Evolutionary conservation across 495 filamentous ascomycete genomes (phyloP), one percentile per base, ranked within the genome.

Genomic region (Penicillium argentinense): DNA sequence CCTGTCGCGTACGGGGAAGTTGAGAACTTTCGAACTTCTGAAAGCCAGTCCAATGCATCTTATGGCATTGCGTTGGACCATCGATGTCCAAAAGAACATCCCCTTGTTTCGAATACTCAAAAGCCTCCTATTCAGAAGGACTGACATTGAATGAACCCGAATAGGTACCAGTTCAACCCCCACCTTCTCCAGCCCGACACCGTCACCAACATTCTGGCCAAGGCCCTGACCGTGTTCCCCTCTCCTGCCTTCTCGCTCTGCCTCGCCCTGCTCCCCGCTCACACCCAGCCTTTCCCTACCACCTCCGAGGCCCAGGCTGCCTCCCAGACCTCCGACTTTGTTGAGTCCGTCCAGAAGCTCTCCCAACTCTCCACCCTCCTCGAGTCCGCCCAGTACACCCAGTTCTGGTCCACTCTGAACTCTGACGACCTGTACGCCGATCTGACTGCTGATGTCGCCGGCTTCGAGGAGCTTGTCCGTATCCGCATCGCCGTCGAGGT

Each of bases 141-240:
- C 49, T 51, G 45, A 53, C 37, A 45, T 32, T 39, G 55, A 42
- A 21, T 30, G 32, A 38, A 29, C n/a, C 12, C 30, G 5, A 17
- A 45, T 58, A 98, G 95, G 48, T 99, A 97, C 83, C 95, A 99
- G 77, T 96, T 99, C 80, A 99, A 99, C 81, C 92, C 93, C 16
- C 91, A 97, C 80, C 91, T 96, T 56, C 83, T 90, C 70, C 90
- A 91, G 69, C 86, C 96, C 59, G 95, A 99, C 73, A 89, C 88
- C 59, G 89, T 90, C 64, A 97, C 95, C 78, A 97, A 97, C 78
- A 86, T 97, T 81, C 89, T 99, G 67, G 88, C 92, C 73, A 97
- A 97, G 81, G 82, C 91, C 47, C 83, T 99, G 60, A 96, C 92
- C 54, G 87, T 96, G 70, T 97, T 99, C 82, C 95, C 95, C 54